A percentile compares a stretch with the other conserved stretches of the same genome.
Conservation (phyloP, 805 yeast genomes). For the Candida krabiensis region DNA sequence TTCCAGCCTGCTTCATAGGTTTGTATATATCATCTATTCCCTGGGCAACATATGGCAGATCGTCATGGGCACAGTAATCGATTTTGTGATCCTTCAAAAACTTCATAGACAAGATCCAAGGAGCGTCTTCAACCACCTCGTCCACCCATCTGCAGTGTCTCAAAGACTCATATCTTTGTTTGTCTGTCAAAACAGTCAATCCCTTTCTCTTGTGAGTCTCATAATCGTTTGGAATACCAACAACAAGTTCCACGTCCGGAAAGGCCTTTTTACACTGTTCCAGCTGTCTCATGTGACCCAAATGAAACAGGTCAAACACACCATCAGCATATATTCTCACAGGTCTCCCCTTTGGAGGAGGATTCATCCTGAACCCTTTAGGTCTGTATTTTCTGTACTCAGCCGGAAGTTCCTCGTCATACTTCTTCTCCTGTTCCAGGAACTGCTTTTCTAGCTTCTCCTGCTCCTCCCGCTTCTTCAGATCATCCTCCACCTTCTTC, state of each 20-base stretch:
- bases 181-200: slow-evolving; percentile 83
- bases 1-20: slow-evolving; percentile 88
- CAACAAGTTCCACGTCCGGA: slow-evolving; percentile 78
- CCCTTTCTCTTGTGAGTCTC: slow-evolving; percentile 94
- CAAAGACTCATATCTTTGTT: slow-evolving; percentile 87
- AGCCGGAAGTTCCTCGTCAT: slow-evolving; percentile 65
- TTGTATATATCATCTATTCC: slow-evolving; percentile 89
- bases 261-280: slow-evolving; percentile 95
- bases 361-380: slow-evolving; percentile 68
- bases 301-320: slow-evolving; percentile 92
- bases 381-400: slow-evolving; percentile 79
- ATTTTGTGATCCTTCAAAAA: slow-evolving; percentile 77
- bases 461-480: slow-evolving; percentile 21
- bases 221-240: slow-evolving; percentile 88
- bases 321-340: slow-evolving; percentile 98
- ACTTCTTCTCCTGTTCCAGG: slow-evolving; percentile 50
- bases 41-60: slow-evolving; percentile 88
- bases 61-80: slow-evolving; percentile 98
- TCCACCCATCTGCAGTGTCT: slow-evolving; percentile 97
- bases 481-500: slow-evolving; percentile 3
- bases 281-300: slow-evolving; percentile 97
- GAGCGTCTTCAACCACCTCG: slow-evolving; percentile 91
- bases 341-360: slow-evolving; percentile 84
- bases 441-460: slow-evolving; percentile 29
- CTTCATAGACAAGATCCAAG: slow-evolving; percentile 89